phyloP scores from a whole-genome alignment of 768 basidiomycete genomes.

The Fomitopsis serialis region DNA sequence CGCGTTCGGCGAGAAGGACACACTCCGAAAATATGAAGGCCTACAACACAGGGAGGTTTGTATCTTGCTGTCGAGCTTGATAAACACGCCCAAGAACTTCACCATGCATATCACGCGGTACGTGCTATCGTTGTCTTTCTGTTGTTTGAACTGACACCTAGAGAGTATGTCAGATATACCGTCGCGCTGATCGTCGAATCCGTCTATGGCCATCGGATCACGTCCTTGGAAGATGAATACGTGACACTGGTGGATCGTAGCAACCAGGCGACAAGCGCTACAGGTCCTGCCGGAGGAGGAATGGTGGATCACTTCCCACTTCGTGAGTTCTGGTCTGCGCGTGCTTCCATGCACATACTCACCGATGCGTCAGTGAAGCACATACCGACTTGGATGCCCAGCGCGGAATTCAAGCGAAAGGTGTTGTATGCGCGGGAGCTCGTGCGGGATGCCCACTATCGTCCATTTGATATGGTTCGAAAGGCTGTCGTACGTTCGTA shows the following conservation, averaged over 20 bases:
- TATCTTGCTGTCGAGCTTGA: not conserved
- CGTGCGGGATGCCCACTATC: not conserved
- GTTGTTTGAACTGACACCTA: too few species aligned
- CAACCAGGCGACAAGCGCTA: constrained; percentile 8
- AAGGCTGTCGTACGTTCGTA: not conserved
- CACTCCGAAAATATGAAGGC: not conserved
- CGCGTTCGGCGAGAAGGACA: not conserved
- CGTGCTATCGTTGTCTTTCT: too few species aligned
- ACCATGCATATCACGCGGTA: not conserved
- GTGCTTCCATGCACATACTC: not conserved
- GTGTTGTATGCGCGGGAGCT: not conserved
- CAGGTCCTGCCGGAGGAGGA: constrained; percentile 2
- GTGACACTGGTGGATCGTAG: constrained; percentile 14
- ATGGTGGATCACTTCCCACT: constrained; percentile 10
- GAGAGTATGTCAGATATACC: not conserved
- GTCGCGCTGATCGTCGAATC: not conserved
- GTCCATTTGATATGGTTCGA: not conserved
- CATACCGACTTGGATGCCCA: constrained; percentile 26
- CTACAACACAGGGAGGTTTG: not conserved
- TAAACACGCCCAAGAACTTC: not conserved
- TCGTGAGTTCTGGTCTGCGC: not conserved
- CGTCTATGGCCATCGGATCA: not conserved
- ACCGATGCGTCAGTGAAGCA: constrained; percentile 14
- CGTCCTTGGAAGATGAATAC: constrained; percentile 12
- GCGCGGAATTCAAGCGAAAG: constrained; percentile 17